A percentile compares a stretch with the other conserved stretches of the same genome.
These are phyloP conservation scores for Hypoxylon fuscum DNA, from an alignment of 495 filamentous ascomycete genomes.

Conservation along the genomic window DNA sequence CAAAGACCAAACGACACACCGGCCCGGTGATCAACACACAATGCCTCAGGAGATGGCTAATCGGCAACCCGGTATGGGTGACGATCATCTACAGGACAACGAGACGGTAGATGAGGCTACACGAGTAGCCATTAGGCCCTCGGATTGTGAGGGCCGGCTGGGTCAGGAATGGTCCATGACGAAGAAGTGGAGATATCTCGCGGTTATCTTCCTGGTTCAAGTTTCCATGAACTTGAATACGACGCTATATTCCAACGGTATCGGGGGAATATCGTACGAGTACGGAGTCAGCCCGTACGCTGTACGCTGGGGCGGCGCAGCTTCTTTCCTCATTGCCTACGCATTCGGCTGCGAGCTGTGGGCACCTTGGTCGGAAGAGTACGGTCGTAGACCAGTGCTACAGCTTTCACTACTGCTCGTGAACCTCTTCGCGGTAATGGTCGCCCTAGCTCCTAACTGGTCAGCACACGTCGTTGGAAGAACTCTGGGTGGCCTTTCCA, in stretches of 20 bases:
- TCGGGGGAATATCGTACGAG: constrained; percentile 63
- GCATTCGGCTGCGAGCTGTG: constrained; percentile 73
- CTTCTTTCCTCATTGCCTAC: constrained; percentile 69
- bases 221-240: constrained; percentile 61
- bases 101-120: no score
- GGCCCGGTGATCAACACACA: no score
- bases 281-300: constrained; percentile 57
- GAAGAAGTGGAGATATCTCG: constrained; percentile 61
- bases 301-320: constrained; percentile 46
- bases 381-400: constrained; percentile 65
- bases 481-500: constrained; percentile 65
- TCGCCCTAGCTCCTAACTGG: constrained; percentile 64
- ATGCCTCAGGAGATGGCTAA: no score
- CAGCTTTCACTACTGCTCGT: constrained; percentile 66
- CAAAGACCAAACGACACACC: no score
- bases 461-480: constrained; percentile 65
- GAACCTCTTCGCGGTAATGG: constrained; percentile 67
- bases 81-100: no score
- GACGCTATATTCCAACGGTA: constrained; percentile 48
- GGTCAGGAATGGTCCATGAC: constrained; percentile 61
- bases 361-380: constrained; percentile 73
- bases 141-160: constrained; percentile 53
- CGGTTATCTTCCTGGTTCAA: constrained; percentile 26
- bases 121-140: constrained; percentile 26
- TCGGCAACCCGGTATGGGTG: no score